These are phyloP conservation scores for Acrodontium crateriforme DNA, from an alignment of 2,329 filamentous ascomycete species.

Conservation along the genomic window DNA sequence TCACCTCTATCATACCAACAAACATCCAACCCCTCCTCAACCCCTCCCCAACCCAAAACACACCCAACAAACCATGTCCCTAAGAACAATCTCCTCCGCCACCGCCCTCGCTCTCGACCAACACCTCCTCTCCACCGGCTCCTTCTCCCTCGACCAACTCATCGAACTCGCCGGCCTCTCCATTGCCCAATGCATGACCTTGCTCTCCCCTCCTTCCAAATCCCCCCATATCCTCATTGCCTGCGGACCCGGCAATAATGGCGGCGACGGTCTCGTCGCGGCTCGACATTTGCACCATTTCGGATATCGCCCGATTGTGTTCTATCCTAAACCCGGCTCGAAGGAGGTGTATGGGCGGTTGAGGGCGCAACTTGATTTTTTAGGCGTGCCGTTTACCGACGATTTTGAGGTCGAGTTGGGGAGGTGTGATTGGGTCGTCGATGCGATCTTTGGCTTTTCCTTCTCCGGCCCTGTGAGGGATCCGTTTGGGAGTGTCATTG, in stretches of 20 bases:
- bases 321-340: slow-evolving; percentile 85
- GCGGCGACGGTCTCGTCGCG: slow-evolving; percentile 87
- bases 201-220: slow-evolving; percentile 59
- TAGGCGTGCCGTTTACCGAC: slow-evolving; percentile 69
- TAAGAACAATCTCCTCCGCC: slow-evolving; percentile 62
- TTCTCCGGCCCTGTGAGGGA: slow-evolving; percentile 88
- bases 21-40: too few species aligned
- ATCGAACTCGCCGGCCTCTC: slow-evolving; percentile 94
- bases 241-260: slow-evolving; percentile 70
- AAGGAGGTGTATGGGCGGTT: slow-evolving; percentile 85
- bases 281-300: slow-evolving; percentile 85
- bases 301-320: slow-evolving; percentile 76
- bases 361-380: slow-evolving; percentile 67
- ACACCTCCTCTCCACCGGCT: slow-evolving; percentile 79
- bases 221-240: slow-evolving; percentile 68
- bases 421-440: slow-evolving; percentile 66
- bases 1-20: too few species aligned
- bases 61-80: slow-evolving; percentile 15
- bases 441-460: slow-evolving; percentile 91
- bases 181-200: slow-evolving; percentile 83
- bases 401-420: slow-evolving; percentile 58
- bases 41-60: too few species aligned
- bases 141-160: slow-evolving; percentile 87
- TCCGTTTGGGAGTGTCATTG: slow-evolving; percentile 73
- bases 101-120: slow-evolving; percentile 79